A percentile compares a stretch with the other conserved stretches of the same genome.
These are phyloP conservation scores for Botrytis paeoniae DNA, from an alignment of 2,329 filamentous ascomycete genomes.

Conservation along the genomic window DNA sequence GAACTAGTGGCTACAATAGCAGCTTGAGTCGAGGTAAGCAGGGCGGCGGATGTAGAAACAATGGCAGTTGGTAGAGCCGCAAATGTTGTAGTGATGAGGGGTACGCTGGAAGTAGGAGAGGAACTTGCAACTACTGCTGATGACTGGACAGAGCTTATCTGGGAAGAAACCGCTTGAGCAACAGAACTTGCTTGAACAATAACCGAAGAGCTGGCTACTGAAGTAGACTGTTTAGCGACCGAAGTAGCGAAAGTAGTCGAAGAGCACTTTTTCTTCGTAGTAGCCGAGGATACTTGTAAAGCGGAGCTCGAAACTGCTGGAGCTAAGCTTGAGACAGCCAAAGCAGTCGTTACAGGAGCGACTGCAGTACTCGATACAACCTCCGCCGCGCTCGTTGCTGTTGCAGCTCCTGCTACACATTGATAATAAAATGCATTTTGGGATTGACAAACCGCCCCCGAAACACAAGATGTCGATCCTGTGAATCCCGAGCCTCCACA, in stretches of 20 bases:
- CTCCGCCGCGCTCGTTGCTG: background rate
- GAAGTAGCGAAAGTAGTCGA: background rate
- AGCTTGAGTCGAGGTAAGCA: background rate
- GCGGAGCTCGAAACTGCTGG: background rate
- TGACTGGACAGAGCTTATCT: background rate
- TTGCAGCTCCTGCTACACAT: constrained; percentile 1
- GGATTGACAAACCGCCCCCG: constrained; percentile 25
- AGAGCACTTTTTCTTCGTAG: background rate
- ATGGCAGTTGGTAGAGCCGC: background rate
- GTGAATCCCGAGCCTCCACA: constrained; percentile 36
- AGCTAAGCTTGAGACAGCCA: background rate
- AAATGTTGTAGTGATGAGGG: background rate
- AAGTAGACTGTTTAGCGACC: background rate
- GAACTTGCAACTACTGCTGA: background rate
- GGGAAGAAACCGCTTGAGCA: background rate
- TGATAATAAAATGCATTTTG: constrained; percentile 15
- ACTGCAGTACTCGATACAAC: background rate
- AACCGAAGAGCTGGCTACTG: background rate
- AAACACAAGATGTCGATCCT: constrained; percentile 35
- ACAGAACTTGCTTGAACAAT: background rate
- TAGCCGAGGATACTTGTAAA: background rate
- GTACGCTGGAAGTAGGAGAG: background rate
- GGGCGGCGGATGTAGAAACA: background rate
- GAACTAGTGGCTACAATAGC: background rate
- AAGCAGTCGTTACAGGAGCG: background rate